Percentiles rank a stretch among this genome's conserved stretches.
These are phyloP conservation scores for Ceratobasidium sp. DNA, from an alignment of 1,284 basidiomycete genomes.

Conservation along the genomic window DNA sequence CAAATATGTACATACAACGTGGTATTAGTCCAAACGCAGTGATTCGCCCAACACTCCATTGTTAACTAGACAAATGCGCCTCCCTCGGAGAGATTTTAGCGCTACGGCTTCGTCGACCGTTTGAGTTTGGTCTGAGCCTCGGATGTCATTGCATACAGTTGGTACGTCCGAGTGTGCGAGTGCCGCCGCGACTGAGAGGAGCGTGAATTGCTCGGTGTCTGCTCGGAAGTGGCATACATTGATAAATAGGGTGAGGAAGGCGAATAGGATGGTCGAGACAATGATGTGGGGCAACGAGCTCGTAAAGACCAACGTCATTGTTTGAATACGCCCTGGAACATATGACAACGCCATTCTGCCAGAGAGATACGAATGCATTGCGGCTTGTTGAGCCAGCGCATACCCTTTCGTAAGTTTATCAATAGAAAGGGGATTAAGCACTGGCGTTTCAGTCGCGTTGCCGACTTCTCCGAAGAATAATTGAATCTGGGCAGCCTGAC, in stretches of 20 bases:
- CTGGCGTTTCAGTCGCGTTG: constrained; percentile 19
- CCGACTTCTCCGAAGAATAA: constrained; percentile 29
- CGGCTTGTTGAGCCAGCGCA: constrained; percentile 25
- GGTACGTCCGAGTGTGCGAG: constrained; percentile 27
- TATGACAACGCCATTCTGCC: constrained; percentile 27
- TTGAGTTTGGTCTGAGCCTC: constrained; percentile 1
- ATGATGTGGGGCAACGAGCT: constrained; percentile 38
- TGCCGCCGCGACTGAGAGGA: constrained; percentile 28
- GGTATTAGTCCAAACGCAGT: constrained; percentile 24
- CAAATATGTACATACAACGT: not conserved
- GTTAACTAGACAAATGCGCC: constrained; percentile 12
- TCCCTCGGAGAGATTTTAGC: constrained; percentile 9
- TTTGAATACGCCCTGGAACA: constrained; percentile 33
- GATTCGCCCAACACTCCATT: constrained; percentile 27
- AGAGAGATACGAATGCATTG: constrained; percentile 36
- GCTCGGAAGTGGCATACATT: constrained; percentile 26
- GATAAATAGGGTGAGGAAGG: constrained; percentile 25
- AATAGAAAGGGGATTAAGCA: constrained; percentile 11
- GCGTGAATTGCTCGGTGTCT: constrained; percentile 37
- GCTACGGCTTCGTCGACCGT: constrained; percentile 12
- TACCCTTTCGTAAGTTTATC: constrained; percentile 26
- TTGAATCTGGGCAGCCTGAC: constrained; percentile 18
- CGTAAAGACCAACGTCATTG: constrained; percentile 28
- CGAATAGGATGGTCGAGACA: constrained; percentile 34
- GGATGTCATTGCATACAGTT: constrained; percentile 25